Base-by-base conservation (phyloP, 1,139 yeast genomes). In the Geotrichum candidum region DNA sequence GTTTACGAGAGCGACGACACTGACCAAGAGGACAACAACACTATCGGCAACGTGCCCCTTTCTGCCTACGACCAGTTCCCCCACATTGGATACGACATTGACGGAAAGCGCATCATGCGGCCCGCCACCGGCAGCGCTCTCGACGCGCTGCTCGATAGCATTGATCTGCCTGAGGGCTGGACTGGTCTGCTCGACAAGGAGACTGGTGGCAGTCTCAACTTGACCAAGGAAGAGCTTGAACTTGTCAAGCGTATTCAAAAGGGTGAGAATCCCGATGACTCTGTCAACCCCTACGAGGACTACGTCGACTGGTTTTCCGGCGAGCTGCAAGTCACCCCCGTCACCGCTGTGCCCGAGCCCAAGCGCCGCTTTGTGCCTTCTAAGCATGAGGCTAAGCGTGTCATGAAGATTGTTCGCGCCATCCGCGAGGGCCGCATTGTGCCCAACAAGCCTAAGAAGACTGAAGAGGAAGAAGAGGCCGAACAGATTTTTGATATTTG, bases 121-220 rank as follows among this genome's bases (percentile, higher is more conserved):
- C 99, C 99, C 13, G 99, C 98, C 18, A 88, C 90, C 71, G 97
- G 97, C 9, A 86, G 96, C 62, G 99, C 99, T 0, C 81, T 95
- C 68, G 98, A 94, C 72, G 88, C 87, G 68, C 80, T 94, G 66
- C 79, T 95, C 67, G 99, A 94, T 70, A 80, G 86, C 38, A 94
- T 95, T 66, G 99, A 94, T 65, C 80, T 94, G 66, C 99, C 98
- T 13, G 96, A 89, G 76, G 99, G 99, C 48, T 94, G 98, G 98
- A 95, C 99, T 11, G 99, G 99, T 55, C 80, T 95, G 66, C 78
- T 94, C 63, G 98, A 94, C 75, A 90, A 90, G 72, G 83, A 86
- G 68, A 90, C 98, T 10, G 99, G 99, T 66, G 77, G 86, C n/a
- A 82, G 90, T 57, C 82, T 94, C 76, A 91, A 94, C 69, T 80